Base-by-base conservation (phyloP, 208 protist species). In the Phytomonas sp. region DNA sequence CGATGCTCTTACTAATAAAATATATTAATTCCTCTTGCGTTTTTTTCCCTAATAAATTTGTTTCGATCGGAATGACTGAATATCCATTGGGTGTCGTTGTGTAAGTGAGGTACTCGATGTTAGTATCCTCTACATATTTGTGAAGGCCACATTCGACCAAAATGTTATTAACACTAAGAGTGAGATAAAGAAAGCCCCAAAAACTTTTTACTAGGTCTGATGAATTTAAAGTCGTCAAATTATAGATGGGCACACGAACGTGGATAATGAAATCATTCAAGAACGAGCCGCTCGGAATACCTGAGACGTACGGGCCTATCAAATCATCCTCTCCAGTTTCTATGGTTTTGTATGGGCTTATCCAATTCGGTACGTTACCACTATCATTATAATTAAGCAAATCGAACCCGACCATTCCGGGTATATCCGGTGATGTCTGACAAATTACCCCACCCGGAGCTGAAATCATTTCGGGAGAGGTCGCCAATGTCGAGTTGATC, bases 371-470 rank as follows among this genome's bases (percentile, higher is more conserved):
- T 3, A 28, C 37, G 0, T 77, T 51, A 0, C 66, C 29, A 15
- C 59, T 30, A 51, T 71, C 60, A 11, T 11, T 30, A 9, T 59
- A 40, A 23, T 33, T 74, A 29, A 84, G 66, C 26, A 85, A 67
- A 60, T 82, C 62, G 0, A 74, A 46, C 8, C 70, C 63, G 15
- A 71, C 23, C 20, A 60, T 66, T 1, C 9, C 2, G 17, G 73
- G 3, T 5, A 74, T 51, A 26, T 8, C 20, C 8, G 84, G 86
- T 33, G 75, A 72, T 7, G 62, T 77, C 46, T 85, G 68, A 11
- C 73, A 61, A 26, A 86, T 73, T 26, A 91, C 83, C 15, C 86
- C 89, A 9, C 83, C 84, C 4, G 89, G 89, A 0, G 85, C 83
- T 17, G 83, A 74, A 0, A 85, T 70, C 40, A 71, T 53, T 13